phyloP scores from a whole-genome alignment of 768 basidiomycete species.

The Rhizopogon roseolus region DNA sequence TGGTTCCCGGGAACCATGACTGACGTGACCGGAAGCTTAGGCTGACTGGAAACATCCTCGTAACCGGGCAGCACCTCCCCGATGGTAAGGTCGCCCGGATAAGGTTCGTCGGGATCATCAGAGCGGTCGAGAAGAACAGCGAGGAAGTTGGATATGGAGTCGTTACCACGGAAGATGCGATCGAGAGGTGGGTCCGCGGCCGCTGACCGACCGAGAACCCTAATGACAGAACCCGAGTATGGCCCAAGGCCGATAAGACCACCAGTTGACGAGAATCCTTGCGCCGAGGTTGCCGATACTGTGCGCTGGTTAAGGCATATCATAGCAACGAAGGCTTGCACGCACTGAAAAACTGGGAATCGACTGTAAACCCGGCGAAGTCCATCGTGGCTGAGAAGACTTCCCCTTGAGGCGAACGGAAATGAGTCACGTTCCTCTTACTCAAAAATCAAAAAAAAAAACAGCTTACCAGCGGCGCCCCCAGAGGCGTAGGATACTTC shows the following conservation, averaged over 20 bases:
- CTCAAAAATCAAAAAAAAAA: not conserved
- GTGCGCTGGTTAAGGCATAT: slow-evolving; percentile 3
- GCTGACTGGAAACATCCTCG: slow-evolving; percentile 43
- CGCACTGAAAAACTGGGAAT: slow-evolving; percentile 32
- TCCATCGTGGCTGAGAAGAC: slow-evolving; percentile 24
- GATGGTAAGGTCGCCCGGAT: slow-evolving; percentile 59
- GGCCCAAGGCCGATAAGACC: slow-evolving; percentile 60
- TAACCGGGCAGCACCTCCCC: slow-evolving; percentile 52
- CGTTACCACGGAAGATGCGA: slow-evolving; percentile 59
- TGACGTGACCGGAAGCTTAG: slow-evolving; percentile 44
- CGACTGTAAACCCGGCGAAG: slow-evolving; percentile 40
- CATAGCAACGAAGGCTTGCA: not conserved
- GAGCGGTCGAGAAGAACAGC: slow-evolving; percentile 61
- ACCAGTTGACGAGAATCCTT: slow-evolving; percentile 9
- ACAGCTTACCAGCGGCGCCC: slow-evolving; percentile 37
- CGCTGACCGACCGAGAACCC: slow-evolving; percentile 25
- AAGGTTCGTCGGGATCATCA: slow-evolving; percentile 45
- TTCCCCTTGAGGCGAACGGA: slow-evolving; percentile 14
- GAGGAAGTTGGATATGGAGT: slow-evolving; percentile 53
- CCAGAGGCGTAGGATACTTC: slow-evolving; percentile 53
- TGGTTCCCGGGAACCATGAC: slow-evolving; percentile 39
- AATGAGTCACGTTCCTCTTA: not conserved
- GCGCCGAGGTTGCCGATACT: slow-evolving; percentile 15
- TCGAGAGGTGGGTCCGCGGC: slow-evolving; percentile 54
- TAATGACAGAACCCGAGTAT: slow-evolving; percentile 48